Evolutionary conservation across 2,329 filamentous ascomycete genomes (phyloP).

Genomic region (Lojkania enalia): DNA sequence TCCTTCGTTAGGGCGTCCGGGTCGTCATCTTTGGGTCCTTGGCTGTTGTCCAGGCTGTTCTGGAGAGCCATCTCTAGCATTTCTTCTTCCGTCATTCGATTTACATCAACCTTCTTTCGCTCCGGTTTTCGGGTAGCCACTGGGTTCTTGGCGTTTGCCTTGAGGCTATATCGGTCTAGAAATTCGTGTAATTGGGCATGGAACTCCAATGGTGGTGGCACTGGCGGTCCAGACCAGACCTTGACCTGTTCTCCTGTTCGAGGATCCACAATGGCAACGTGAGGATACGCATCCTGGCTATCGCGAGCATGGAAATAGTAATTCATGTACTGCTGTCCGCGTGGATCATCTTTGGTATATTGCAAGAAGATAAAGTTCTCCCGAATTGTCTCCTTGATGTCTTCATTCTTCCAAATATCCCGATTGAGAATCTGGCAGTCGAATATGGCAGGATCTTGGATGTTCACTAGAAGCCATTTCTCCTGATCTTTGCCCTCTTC

Average conservation of each 20-base stretch:
- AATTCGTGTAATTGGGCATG: conserved; percentile 92
- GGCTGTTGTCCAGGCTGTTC: conserved; percentile 72
- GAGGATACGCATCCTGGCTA: conserved; percentile 86
- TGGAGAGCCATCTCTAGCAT: conserved; percentile 93
- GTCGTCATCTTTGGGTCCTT: conserved; percentile 66
- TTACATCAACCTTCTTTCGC: conserved; percentile 72
- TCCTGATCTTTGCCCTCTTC: conserved; percentile 82
- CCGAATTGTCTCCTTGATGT: conserved; percentile 75
- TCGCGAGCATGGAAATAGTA: conserved; percentile 87
- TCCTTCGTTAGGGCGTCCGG: conserved; percentile 86
- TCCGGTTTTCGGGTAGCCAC: conserved; percentile 78
- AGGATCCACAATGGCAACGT: conserved; percentile 94
- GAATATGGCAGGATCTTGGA: conserved; percentile 92
- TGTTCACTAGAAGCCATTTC: conserved; percentile 95
- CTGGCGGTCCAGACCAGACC: conserved; percentile 85
- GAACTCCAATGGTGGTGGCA: conserved; percentile 77
- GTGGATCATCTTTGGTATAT: conserved; percentile 82
- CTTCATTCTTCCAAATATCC: conserved; percentile 90
- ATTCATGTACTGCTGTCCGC: conserved; percentile 78
- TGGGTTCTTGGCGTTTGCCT: conserved; percentile 86
- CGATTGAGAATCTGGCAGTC: conserved; percentile 92
- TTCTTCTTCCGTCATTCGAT: conserved; percentile 93
- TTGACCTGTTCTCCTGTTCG: conserved; percentile 97
- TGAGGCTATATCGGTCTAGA: conserved; percentile 92
- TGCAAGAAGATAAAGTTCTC: conserved; percentile 97